Evolutionary conservation across 768 basidiomycete species (phyloP).

Genomic region (Phlegmacium glaucopus): DNA sequence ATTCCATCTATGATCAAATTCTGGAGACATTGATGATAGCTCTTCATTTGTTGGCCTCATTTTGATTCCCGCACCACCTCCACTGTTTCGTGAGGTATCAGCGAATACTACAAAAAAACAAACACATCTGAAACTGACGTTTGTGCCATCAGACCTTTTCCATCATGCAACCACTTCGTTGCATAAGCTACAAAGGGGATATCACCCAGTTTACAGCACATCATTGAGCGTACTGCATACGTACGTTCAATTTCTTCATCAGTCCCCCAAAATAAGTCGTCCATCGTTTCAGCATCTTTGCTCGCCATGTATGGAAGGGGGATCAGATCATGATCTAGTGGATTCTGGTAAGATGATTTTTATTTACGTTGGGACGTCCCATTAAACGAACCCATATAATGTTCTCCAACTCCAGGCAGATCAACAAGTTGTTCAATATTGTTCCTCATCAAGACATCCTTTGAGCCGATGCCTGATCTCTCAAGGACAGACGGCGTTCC

Average conservation of each 20-base stretch:
- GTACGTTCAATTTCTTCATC: slow-evolving; percentile 38
- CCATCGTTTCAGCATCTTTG: slow-evolving; percentile 46
- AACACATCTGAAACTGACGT: slow-evolving; percentile 35
- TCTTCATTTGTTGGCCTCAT: slow-evolving; percentile 50
- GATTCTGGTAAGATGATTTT: neutral
- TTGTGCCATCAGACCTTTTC: slow-evolving; percentile 48
- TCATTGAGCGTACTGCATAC: slow-evolving; percentile 4
- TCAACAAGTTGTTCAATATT: slow-evolving; percentile 52
- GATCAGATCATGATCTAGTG: slow-evolving; percentile 38
- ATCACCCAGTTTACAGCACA: neutral
- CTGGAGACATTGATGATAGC: slow-evolving; percentile 44
- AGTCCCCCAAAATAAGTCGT: slow-evolving; percentile 41
- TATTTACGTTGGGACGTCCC: neutral
- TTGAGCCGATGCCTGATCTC: slow-evolving; percentile 58
- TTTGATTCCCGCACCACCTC: slow-evolving; percentile 53
- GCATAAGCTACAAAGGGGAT: slow-evolving; percentile 12
- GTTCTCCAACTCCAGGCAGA: slow-evolving; percentile 75
- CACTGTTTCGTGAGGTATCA: slow-evolving; percentile 28
- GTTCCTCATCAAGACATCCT: slow-evolving; percentile 40
- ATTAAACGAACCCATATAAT: slow-evolving; percentile 46
- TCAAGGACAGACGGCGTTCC: slow-evolving; percentile 57
- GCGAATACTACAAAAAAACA: neutral
- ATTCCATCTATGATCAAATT: slow-evolving; percentile 48
- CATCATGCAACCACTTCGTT: slow-evolving; percentile 32
- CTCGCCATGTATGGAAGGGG: slow-evolving; percentile 41